Base-by-base conservation (phyloP, 768 basidiomycete species). In the Hydnomerulius pinastri region DNA sequence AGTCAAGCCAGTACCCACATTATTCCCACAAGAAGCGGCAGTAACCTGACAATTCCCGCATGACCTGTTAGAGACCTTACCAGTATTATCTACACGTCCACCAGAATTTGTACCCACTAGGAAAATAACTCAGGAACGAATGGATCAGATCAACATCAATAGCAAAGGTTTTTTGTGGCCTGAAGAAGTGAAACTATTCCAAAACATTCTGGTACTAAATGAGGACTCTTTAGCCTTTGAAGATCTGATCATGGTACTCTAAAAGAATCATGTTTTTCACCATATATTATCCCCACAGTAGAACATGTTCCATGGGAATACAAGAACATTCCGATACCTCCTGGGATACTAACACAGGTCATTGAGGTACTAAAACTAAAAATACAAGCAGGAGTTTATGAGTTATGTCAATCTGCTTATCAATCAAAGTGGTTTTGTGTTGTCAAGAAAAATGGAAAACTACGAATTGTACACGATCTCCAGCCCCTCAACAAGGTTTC, bases 351-450 rank as follows among this genome's bases (percentile, higher is more conserved):
- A 29, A 32, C 58, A 0, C 47, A 67, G 24, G 57, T 68, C 1
- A 25, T 46, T 11, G 38, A 49, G 36, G 44, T 30, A 4, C 27
- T 49, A 20, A 8, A 28, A 15, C 21, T 27, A 1, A 77, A 77
- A 51, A 65, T 76, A n/a, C 59, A 49, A 0, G 58, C 72, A 0
- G 72, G 77, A 3, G 69, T 75, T 0, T 77, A 75, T 46, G 69
- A 79, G 57, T 66, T 61, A 0, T 70, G 66, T 0, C 63, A 73
- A 32, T 65, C 65, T 0, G 71, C 73, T 0, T 78, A 78, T 27
- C 51, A 67, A 0, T 71, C 70, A 0, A 43, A 64, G 5, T 76
- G 71, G 73, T n/a, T n/a, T n/a, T n/a, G n/a, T n/a, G n/a, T 78
- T 76, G 30, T 56, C 21, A 65, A 67, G 54, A 65, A 67, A 21